These are phyloP conservation scores for Vitellaria paradoxa DNA, from an alignment of 179 eudicot species.

Conservation along the genomic window DNA sequence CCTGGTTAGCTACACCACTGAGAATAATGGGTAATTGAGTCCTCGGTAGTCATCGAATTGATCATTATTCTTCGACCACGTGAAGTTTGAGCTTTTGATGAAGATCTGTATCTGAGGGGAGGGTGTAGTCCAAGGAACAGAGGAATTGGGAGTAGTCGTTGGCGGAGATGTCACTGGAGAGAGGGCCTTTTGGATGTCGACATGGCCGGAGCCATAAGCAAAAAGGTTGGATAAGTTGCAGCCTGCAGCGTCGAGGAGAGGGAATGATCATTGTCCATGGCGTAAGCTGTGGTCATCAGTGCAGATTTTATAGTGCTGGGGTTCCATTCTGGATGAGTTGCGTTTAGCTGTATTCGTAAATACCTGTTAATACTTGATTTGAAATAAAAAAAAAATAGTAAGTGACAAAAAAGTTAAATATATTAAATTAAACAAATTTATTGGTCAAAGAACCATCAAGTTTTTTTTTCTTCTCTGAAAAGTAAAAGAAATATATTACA, in stretches of 20 bases:
- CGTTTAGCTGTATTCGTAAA: no score
- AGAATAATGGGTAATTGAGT: conserved; percentile 90
- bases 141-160: conserved; percentile 64
- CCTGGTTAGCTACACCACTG: no score
- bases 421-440: no score
- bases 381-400: no score
- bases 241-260: conserved; percentile 69
- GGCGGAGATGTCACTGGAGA: conserved; percentile 66
- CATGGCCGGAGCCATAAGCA: conserved; percentile 90
- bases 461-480: no score
- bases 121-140: conserved; percentile 71
- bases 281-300: conserved; percentile 92
- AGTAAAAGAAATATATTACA: no score
- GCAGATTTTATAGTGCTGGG: conserved; percentile 93
- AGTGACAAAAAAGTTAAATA: no score
- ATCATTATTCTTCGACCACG: conserved; percentile 46
- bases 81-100: conserved; percentile 49
- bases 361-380: no score
- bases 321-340: conserved; percentile 96
- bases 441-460: no score
- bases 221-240: conserved; percentile 57
- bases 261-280: conserved; percentile 65
- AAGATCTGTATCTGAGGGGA: conserved; percentile 41
- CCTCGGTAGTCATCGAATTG: conserved; percentile 56
- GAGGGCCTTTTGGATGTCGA: conserved; percentile 78